phyloP scores from a whole-genome alignment of 169 alveolate species.

The Cryptosporidium sp. region DNA sequence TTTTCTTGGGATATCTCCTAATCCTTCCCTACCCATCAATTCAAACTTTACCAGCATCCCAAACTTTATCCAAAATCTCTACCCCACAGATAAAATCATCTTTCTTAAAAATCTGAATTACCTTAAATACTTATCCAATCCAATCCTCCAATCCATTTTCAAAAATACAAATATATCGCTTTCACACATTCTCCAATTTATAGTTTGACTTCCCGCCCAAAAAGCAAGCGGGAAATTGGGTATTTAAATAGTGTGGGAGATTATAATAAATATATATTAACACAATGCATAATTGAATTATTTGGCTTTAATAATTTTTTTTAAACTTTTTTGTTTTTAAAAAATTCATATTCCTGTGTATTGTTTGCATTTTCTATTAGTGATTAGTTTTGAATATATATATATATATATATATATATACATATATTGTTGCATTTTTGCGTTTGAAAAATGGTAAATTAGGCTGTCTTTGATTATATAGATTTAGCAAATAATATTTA shows the following conservation, averaged over 20 bases:
- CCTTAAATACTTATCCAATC: conserved; percentile 46
- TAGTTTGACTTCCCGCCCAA: conserved; percentile 47
- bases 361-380: not conserved
- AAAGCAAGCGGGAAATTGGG: not conserved
- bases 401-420: too few relatives aligned
- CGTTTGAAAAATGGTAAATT: too few relatives aligned
- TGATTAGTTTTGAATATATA: too few relatives aligned
- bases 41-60: conserved; percentile 27
- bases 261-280: too few relatives aligned
- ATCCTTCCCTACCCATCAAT: not conserved
- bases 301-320: not conserved
- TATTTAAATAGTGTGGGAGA: not conserved
- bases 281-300: too few relatives aligned
- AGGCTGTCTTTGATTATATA: too few relatives aligned
- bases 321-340: too few relatives aligned
- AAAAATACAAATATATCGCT: conserved; percentile 22
- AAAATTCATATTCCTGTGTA: too few relatives aligned
- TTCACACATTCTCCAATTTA: conserved; percentile 15
- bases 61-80: conserved; percentile 12
- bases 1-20: conserved; percentile 21
- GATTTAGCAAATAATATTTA: too few relatives aligned
- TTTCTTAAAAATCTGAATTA: conserved; percentile 1
- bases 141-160: conserved; percentile 39
- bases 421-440: too few relatives aligned
- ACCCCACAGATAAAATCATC: conserved; percentile 47